phyloP scores from a whole-genome alignment of 176 grass and related monocot species.

The Musa troglodytarum region DNA sequence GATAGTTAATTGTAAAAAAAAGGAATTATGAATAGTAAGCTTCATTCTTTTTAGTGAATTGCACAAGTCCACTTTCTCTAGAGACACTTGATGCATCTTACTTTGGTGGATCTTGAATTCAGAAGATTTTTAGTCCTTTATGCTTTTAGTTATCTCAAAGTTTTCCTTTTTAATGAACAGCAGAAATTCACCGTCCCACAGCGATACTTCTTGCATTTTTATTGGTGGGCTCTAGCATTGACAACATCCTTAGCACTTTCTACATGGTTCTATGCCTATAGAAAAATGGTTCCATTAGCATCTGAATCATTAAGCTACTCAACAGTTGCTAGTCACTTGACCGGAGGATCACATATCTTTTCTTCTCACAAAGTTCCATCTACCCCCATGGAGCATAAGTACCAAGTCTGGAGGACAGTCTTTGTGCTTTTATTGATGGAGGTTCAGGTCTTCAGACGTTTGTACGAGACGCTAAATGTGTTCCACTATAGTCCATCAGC shows the following conservation, averaged over 20 bases:
- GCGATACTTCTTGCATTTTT: conserved; percentile 96
- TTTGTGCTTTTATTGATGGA: conserved; percentile 81
- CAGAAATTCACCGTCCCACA: conserved; percentile 90
- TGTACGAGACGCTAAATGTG: conserved; percentile 83
- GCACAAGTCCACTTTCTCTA: no score
- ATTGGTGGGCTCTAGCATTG: conserved; percentile 38
- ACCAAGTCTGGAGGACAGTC: conserved; percentile 66
- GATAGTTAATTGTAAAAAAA: no score
- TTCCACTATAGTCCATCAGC: conserved; percentile 88
- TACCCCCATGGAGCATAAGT: conserved; percentile 45
- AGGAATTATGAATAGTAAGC: no score
- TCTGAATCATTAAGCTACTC: conserved; percentile 52
- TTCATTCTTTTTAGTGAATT: no score
- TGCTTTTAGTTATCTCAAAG: neutral
- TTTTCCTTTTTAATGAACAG: conserved; percentile 10
- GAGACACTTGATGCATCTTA: neutral
- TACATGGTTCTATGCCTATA: conserved; percentile 80
- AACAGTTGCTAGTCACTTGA: conserved; percentile 61
- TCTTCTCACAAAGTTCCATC: conserved; percentile 39
- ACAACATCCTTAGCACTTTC: conserved; percentile 57
- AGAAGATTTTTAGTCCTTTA: neutral
- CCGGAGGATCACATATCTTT: conserved; percentile 56
- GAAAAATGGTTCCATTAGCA: conserved; percentile 50
- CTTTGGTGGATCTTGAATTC: neutral
- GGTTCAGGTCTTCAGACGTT: conserved; percentile 71